phyloP scores from a whole-genome alignment of 2,329 filamentous ascomycete genomes.

The Drechslerella coelobrocha region DNA sequence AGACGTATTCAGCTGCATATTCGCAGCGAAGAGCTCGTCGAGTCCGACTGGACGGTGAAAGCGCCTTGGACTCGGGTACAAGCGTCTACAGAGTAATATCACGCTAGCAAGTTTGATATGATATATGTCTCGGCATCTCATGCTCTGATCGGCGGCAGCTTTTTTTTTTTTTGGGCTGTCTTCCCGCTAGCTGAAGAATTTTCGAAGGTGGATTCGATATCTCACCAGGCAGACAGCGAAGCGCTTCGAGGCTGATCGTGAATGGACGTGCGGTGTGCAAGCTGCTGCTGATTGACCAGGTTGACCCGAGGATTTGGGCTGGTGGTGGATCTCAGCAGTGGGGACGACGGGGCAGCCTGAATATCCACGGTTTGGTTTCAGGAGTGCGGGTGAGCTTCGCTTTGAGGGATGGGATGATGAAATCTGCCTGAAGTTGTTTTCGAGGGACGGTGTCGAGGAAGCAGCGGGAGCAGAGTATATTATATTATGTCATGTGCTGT shows the following conservation, averaged over 20 bases:
- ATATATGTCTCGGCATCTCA: neutral
- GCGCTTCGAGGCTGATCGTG: conserved; percentile 7
- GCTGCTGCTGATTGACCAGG: conserved; percentile 41
- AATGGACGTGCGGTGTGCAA: neutral
- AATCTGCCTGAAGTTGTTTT: neutral
- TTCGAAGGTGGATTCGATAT: neutral
- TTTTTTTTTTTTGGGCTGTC: neutral
- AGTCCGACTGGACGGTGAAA: neutral
- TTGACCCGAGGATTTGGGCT: conserved; percentile 49
- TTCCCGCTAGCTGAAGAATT: conserved; percentile 1
- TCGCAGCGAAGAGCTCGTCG: neutral
- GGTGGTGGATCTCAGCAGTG: conserved; percentile 35
- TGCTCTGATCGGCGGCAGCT: conserved; percentile 38
- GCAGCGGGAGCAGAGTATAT: no score
- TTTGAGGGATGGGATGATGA: neutral
- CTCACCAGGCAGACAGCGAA: conserved; percentile 33
- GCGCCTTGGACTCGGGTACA: neutral
- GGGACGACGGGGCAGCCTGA: conserved; percentile 23
- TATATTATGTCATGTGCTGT: no score
- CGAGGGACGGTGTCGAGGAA: no score
- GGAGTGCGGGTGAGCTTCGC: neutral
- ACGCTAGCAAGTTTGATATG: neutral
- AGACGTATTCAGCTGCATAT: no score
- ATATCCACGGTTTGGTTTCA: conserved; percentile 7
- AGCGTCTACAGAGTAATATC: neutral